Percentiles rank a stretch among this genome's conserved stretches.
Evolutionary conservation across 768 basidiomycete species (phyloP).

Genomic region (Boletus pseudopeckii): DNA sequence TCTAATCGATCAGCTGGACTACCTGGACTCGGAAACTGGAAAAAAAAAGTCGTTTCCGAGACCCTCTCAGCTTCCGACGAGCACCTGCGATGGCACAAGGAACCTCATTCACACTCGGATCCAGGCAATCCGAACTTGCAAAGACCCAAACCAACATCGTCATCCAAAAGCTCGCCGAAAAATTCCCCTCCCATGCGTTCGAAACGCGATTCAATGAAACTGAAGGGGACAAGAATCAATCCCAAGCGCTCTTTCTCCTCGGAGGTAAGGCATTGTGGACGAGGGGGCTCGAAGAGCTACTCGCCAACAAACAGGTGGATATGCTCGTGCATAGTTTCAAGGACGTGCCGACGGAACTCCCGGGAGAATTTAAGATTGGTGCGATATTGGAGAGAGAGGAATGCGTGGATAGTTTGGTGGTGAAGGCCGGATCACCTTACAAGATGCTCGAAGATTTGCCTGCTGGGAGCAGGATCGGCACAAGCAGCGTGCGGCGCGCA

Average conservation of each 20-base stretch:
- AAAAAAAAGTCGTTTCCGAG: background rate
- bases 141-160: conserved; percentile 87
- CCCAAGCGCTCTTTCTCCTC: conserved; percentile 80
- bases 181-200: conserved; percentile 51
- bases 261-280: conserved; percentile 97
- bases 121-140: conserved; percentile 84
- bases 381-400: conserved; percentile 86
- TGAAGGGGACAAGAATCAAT: conserved; percentile 85
- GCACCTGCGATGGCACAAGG: conserved; percentile 13
- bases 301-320: conserved; percentile 72
- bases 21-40: background rate
- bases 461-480: conserved; percentile 87
- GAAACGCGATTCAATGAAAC: conserved; percentile 64
- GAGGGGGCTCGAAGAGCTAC: conserved; percentile 86
- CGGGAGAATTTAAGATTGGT: conserved; percentile 79
- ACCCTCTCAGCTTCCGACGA: background rate
- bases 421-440: conserved; percentile 70
- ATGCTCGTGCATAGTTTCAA: conserved; percentile 92
- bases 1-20: background rate
- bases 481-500: conserved; percentile 88
- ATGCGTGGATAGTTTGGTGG: conserved; percentile 84
- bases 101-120: conserved; percentile 72
- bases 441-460: conserved; percentile 80
- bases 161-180: conserved; percentile 53
- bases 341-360: conserved; percentile 87